phyloP scores from a whole-genome alignment of 345 rosid species.

The Laguncularia racemosa region DNA sequence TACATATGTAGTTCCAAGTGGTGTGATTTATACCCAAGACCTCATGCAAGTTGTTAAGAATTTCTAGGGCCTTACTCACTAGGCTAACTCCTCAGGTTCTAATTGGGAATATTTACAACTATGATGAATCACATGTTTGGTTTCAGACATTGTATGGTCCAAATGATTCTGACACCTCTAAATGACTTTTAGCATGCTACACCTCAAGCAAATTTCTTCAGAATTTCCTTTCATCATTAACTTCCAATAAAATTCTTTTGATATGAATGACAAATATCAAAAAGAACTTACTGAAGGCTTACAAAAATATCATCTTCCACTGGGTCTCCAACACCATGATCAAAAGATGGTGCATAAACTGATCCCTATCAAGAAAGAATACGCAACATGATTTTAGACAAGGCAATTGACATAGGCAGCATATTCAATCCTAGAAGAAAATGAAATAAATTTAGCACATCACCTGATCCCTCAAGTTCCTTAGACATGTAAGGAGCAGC shows the following conservation, averaged over 20 bases:
- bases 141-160: too few relatives aligned
- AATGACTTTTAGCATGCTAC: too few relatives aligned
- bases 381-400: background rate
- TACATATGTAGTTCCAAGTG: too few relatives aligned
- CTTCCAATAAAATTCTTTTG: too few relatives aligned
- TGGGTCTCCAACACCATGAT: slow-evolving; percentile 94
- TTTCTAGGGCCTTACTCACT: too few relatives aligned
- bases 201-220: background rate
- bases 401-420: background rate
- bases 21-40: too few relatives aligned
- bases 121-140: too few relatives aligned
- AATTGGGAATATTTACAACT: too few relatives aligned
- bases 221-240: background rate
- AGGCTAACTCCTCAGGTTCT: too few relatives aligned
- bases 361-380: slow-evolving; percentile 45
- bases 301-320: slow-evolving; percentile 82
- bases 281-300: slow-evolving; percentile 65
- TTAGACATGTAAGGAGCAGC: slow-evolving; percentile 58
- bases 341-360: slow-evolving; percentile 83
- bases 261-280: background rate
- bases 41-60: too few relatives aligned
- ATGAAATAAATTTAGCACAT: slow-evolving; percentile 6
- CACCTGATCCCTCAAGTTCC: slow-evolving; percentile 70
- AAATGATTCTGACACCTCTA: too few relatives aligned
- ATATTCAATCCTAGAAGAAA: background rate